phyloP scores from a whole-genome alignment of 2,329 filamentous ascomycete genomes.

The Zelopaecilomyces penicillatus region DNA sequence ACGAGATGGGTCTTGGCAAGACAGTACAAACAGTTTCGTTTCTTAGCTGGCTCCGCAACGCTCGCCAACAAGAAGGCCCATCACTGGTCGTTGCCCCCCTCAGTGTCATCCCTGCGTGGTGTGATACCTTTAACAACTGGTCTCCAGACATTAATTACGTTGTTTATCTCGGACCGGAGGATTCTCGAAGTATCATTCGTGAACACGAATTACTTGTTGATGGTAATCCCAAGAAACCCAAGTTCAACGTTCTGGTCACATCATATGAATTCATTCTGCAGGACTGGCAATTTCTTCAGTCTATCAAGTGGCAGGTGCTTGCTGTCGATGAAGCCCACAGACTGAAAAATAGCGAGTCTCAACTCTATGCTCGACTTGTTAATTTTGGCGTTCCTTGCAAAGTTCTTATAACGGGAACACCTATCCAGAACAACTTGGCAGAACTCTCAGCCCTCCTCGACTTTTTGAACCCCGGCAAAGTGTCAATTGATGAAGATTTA shows the following conservation, averaged over 20 bases:
- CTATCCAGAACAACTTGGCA: constrained; percentile 92
- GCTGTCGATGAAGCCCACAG: constrained; percentile 95
- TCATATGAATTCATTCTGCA: constrained; percentile 94
- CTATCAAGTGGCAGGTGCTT: constrained; percentile 96
- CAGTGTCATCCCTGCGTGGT: constrained; percentile 96
- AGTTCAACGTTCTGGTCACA: constrained; percentile 95
- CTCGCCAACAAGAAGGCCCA: constrained; percentile 81
- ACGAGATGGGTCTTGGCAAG: constrained; percentile 98
- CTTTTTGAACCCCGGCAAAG: constrained; percentile 91
- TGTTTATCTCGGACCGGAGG: constrained; percentile 86
- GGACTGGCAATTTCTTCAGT: constrained; percentile 74
- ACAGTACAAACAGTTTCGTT: constrained; percentile 97
- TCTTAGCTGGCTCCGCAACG: constrained; percentile 92
- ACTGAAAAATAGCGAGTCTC: constrained; percentile 91
- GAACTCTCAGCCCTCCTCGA: constrained; percentile 90
- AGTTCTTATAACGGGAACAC: constrained; percentile 90
- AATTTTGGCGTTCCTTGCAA: constrained; percentile 84
- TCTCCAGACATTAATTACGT: constrained; percentile 94
- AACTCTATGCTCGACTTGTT: constrained; percentile 77
- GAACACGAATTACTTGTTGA: constrained; percentile 85
- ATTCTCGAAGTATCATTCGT: constrained; percentile 76
- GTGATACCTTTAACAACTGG: constrained; percentile 95
- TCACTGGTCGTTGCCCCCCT: constrained; percentile 96
- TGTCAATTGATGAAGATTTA: constrained; percentile 84
- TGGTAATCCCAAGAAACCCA: constrained; percentile 77